A percentile compares a stretch with the other conserved stretches of the same genome.
Evolutionary conservation across 805 yeast genomes (phyloP).

Genomic region (Wickerhamomyces xylosicus): DNA sequence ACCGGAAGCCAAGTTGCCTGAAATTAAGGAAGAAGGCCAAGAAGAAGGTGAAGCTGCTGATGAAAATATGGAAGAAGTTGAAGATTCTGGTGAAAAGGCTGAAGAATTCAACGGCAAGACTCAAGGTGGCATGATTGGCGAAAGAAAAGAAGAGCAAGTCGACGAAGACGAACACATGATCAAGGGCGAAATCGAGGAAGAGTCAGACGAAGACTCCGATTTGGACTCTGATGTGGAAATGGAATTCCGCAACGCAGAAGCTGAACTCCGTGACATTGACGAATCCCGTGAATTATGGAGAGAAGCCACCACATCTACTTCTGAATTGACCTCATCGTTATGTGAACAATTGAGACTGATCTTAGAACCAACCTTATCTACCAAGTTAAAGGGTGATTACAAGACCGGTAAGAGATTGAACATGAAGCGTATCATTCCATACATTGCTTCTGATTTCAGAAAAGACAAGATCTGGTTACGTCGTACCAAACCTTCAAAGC

Average conservation of each 20-base stretch:
- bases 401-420: conserved; percentile 94
- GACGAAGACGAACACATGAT: conserved; percentile 25
- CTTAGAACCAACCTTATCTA: conserved; percentile 92
- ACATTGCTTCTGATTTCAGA: conserved; percentile 94
- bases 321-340: conserved; percentile 75
- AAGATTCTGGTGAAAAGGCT: conserved; percentile 21
- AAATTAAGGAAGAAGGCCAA: conserved; percentile 22
- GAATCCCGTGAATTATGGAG: conserved; percentile 78
- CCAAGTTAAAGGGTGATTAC: conserved; percentile 90
- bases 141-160: conserved; percentile 22
- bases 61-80: conserved; percentile 20
- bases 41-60: conserved; percentile 16
- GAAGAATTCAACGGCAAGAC: conserved; percentile 40
- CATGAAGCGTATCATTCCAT: conserved; percentile 95
- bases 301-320: conserved; percentile 72
- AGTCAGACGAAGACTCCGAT: conserved; percentile 16
- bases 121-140: conserved; percentile 41
- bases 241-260: conserved; percentile 15
- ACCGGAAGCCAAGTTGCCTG: conserved; percentile 22
- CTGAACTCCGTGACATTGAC: conserved; percentile 39
- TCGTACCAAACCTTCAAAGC: conserved; percentile 93
- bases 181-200: conserved; percentile 20
- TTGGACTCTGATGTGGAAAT: conserved; percentile 18
- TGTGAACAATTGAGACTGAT: conserved; percentile 91
- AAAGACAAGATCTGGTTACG: conserved; percentile 98